A percentile compares a stretch with the other conserved stretches of the same genome.
phyloP scores from a whole-genome alignment of 164 flowering plant species.

The Nymphaea thermarum region DNA sequence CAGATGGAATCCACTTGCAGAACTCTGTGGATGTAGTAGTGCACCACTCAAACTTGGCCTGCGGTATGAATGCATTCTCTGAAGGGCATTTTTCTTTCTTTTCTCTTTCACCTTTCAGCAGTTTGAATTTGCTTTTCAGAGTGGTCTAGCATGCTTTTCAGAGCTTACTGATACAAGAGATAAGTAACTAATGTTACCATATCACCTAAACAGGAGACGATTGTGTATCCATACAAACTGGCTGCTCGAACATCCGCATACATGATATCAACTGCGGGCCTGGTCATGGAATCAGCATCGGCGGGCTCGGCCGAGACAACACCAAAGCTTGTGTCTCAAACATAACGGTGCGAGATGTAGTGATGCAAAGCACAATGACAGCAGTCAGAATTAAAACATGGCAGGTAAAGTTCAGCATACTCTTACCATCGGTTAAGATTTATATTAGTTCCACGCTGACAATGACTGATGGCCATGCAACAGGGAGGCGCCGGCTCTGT shows the following conservation, averaged over 20 bases:
- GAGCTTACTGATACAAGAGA: neutral
- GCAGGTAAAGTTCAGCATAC: conserved; percentile 23
- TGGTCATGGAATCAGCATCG: conserved; percentile 48
- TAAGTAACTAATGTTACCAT: too few species aligned
- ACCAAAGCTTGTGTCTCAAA: conserved; percentile 42
- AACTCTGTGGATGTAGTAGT: conserved; percentile 25
- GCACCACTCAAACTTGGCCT: conserved; percentile 19
- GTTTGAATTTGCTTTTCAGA: neutral
- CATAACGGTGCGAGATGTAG: conserved; percentile 27
- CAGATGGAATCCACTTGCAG: conserved; percentile 43
- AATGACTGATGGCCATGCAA: neutral
- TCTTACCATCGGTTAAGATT: neutral
- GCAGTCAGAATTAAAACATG: conserved; percentile 48
- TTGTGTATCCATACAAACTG: conserved; percentile 39
- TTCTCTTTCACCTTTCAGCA: neutral
- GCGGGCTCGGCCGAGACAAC: conserved; percentile 34
- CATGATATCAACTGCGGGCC: conserved; percentile 35
- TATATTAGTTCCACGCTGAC: neutral
- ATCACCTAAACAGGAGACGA: conserved; percentile 29
- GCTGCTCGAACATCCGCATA: conserved; percentile 23
- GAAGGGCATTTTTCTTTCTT: neutral
- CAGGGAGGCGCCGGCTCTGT: conserved; percentile 45
- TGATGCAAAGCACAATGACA: conserved; percentile 25
- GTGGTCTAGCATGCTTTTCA: neutral
- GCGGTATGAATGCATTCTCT: conserved; percentile 16